phyloP scores from a whole-genome alignment of 495 filamentous ascomycete species.

The Annulohypoxylon stygium region DNA sequence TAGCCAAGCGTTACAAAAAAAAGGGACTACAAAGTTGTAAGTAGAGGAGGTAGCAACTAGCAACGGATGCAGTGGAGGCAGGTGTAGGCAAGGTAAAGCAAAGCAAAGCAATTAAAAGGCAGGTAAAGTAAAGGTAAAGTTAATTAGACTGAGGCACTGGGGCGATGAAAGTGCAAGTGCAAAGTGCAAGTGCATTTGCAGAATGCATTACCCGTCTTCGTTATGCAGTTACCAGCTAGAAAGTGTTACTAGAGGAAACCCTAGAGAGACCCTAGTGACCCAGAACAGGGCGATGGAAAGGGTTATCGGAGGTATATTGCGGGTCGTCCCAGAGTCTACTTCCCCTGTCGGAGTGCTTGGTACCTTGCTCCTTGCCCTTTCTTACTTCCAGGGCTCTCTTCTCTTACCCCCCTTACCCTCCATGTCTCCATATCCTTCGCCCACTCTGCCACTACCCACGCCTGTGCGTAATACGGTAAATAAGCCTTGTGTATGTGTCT shows the following conservation, averaged over 20 bases:
- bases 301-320: slow-evolving; percentile 39
- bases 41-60: slow-evolving; percentile 20
- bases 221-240: slow-evolving; percentile 47
- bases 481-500: slow-evolving; percentile 5
- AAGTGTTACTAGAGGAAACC: background rate
- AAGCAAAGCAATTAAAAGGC: background rate
- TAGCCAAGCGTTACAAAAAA: slow-evolving; percentile 24
- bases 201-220: background rate
- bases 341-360: slow-evolving; percentile 37
- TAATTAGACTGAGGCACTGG: slow-evolving; percentile 35
- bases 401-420: no score
- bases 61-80: slow-evolving; percentile 16
- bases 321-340: slow-evolving; percentile 38
- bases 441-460: slow-evolving; percentile 4
- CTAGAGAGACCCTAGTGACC: slow-evolving; percentile 5
- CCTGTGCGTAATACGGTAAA: slow-evolving; percentile 48
- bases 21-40: slow-evolving; percentile 5
- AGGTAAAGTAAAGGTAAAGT: slow-evolving; percentile 7
- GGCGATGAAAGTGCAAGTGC: slow-evolving; percentile 40
- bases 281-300: slow-evolving; percentile 26
- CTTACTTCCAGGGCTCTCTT: background rate
- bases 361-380: slow-evolving; percentile 36
- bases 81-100: slow-evolving; percentile 17
- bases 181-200: slow-evolving; percentile 25
- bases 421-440: no score